A percentile compares a stretch with the other conserved stretches of the same genome.
phyloP scores from a whole-genome alignment of 1,284 basidiomycete genomes.

The Fomes fomentarius region DNA sequence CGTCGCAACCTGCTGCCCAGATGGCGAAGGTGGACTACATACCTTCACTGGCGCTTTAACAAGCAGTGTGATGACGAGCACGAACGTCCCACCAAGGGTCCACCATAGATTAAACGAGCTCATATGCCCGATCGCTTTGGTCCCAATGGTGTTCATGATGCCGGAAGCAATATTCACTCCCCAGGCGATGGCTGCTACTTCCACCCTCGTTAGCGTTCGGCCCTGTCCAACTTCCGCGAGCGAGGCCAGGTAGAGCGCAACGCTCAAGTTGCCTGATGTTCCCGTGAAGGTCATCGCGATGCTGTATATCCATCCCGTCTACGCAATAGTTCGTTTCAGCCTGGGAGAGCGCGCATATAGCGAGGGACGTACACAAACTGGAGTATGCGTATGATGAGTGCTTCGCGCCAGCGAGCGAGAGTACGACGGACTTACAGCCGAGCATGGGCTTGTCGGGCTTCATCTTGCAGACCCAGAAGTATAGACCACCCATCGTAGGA shows the following conservation, averaged over 20 bases:
- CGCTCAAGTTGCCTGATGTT: constrained; percentile 61
- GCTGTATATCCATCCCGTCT: constrained; percentile 67
- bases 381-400: neutral
- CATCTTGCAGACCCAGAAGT: constrained; percentile 70
- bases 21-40: constrained; percentile 1
- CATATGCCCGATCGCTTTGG: constrained; percentile 59
- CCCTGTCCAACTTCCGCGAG: constrained; percentile 54
- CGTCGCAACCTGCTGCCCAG: neutral
- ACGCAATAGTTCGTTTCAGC: neutral
- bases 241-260: constrained; percentile 58
- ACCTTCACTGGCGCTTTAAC: constrained; percentile 61
- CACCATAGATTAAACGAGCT: constrained; percentile 64
- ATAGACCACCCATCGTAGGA: constrained; percentile 60
- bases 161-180: constrained; percentile 59
- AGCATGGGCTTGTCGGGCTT: constrained; percentile 56
- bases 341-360: neutral
- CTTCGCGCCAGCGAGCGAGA: neutral
- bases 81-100: constrained; percentile 63
- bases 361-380: constrained; percentile 30
- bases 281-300: constrained; percentile 65
- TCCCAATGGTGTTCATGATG: constrained; percentile 54
- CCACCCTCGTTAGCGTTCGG: constrained; percentile 48
- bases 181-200: constrained; percentile 60
- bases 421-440: constrained; percentile 46
- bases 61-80: constrained; percentile 56